Percentiles rank a stretch among this genome's conserved stretches.
Conservation (phyloP, 1,284 basidiomycete genomes). For the Microbotryomycetes sp. region DNA sequence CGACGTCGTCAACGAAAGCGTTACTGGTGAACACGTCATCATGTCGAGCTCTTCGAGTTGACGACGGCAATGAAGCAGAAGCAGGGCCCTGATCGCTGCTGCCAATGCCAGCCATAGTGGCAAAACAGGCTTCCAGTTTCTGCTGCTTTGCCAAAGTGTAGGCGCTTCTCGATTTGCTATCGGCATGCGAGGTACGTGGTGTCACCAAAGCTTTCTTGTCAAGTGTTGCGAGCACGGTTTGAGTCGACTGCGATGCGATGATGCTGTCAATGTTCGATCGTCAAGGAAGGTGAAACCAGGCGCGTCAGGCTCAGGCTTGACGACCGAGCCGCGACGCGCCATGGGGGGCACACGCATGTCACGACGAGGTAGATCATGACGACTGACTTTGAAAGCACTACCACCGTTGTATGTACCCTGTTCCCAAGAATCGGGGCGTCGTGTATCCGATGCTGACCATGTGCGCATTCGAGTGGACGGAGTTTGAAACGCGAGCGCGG, state of each 20-base stretch:
- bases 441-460: not conserved
- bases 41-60: too few species aligned
- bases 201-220: slow-evolving; percentile 5
- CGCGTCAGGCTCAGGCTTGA: not conserved
- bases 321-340: not conserved
- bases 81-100: too few species aligned
- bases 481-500: not conserved
- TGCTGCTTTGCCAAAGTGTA: not conserved
- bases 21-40: too few species aligned
- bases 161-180: not conserved
- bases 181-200: not conserved
- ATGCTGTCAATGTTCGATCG: not conserved
- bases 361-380: not conserved
- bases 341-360: not conserved
- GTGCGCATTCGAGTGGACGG: not conserved
- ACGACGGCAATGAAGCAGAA: too few species aligned
- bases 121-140: not conserved
- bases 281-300: not conserved
- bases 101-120: too few species aligned
- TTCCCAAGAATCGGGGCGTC: not conserved
- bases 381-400: not conserved
- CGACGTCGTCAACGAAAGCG: too few species aligned
- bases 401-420: not conserved
- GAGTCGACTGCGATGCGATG: not conserved
- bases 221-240: slow-evolving; percentile 1